Evolutionary conservation across 306 rosid genomes (phyloP).

Genomic region (Comarum palustre): DNA sequence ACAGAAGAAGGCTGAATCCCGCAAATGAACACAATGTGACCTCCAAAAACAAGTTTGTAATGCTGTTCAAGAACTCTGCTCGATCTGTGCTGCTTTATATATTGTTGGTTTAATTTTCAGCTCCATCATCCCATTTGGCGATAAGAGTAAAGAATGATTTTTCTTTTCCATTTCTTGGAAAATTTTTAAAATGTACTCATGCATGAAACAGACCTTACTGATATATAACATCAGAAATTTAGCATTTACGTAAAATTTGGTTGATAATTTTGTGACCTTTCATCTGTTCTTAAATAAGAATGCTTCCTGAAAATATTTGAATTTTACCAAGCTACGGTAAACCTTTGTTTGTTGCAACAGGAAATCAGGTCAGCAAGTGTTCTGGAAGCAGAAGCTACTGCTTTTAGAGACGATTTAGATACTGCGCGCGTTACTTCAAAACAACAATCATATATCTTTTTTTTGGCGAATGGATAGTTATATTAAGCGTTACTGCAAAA

Average conservation of each 20-base stretch:
- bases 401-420: too few relatives aligned
- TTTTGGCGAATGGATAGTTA: too few relatives aligned
- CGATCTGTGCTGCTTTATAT: constrained; percentile 14
- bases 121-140: constrained; percentile 21
- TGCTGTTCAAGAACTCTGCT: constrained; percentile 29
- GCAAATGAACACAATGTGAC: constrained; percentile 47
- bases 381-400: too few relatives aligned
- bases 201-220: background rate
- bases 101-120: too few relatives aligned
- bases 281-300: background rate
- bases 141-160: constrained; percentile 21
- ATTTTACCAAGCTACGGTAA: too few relatives aligned
- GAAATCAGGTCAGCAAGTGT: too few relatives aligned
- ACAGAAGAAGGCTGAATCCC: constrained; percentile 70
- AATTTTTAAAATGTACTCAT: background rate
- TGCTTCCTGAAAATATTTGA: too few relatives aligned
- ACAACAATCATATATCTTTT: too few relatives aligned
- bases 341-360: too few relatives aligned
- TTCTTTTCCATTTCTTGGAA: background rate
- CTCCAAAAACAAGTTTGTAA: constrained; percentile 18
- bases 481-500: too few relatives aligned
- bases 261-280: too few relatives aligned
- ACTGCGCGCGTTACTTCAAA: too few relatives aligned
- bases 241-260: background rate
- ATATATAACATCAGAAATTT: background rate